Evolutionary conservation across 2,329 filamentous ascomycete species (phyloP), one percentile per base, ranked within the genome.

Genomic region (Sodiomyces alkalinus): DNA sequence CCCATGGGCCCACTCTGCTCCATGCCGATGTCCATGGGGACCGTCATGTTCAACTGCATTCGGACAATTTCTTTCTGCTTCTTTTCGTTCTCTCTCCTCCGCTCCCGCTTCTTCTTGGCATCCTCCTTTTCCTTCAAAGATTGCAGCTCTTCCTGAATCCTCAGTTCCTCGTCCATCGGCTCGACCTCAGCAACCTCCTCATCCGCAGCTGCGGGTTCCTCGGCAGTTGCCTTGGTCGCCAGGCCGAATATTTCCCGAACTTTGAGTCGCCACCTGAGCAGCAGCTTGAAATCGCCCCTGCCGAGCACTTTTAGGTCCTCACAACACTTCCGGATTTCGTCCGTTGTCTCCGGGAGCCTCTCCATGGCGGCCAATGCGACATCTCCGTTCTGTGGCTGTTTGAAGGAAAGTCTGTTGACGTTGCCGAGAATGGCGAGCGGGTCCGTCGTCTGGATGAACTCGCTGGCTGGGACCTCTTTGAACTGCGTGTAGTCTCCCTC

Each of bases 1-100:
- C 82, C 86, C 27, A 70, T 62, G 0, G 81, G 80, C 0, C 82
- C 82, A 15, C 69, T 58, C 52, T 90, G 83, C 47, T 93, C 90
- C 57, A 92, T 70, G 44, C 90, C 90, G 37, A 98, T 93, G 39
- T 98, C 90, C 64, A 83, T 90, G 6, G 90, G 90, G 1, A 85
- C 80, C 3, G 77, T 78, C 90, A 98, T 98, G 56, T 94, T 78
- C 60, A 98, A 74, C 53, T 98, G 90, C 78, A 98, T 79, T 19
- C 90, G 75, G n/a, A 92, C 66, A 34, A 96, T 83, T 39, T 96
- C 90, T 41, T 81, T 90, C 41, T 90, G 81, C 54, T 92, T 96
- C 51, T 74, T 74, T 52, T 98, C 90, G 39, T 98, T 98, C 34
- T 92, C 85, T 42, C 68, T 80, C 39, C 86, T 69, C 40, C 78